These are phyloP conservation scores for Candida tammaniensis DNA, from an alignment of 805 yeast genomes.

Conservation along the genomic window DNA sequence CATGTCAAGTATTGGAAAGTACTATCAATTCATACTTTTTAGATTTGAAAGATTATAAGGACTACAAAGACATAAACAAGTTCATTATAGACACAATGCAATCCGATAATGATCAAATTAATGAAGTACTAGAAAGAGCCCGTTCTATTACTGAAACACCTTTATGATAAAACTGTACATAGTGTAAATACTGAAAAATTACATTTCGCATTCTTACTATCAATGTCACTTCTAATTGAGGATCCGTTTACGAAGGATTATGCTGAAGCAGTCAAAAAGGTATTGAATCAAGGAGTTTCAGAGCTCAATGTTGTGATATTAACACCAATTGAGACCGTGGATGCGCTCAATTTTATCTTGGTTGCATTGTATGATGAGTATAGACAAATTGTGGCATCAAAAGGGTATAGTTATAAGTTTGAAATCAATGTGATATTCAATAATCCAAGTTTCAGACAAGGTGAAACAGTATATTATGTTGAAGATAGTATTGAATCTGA, in stretches of 20 bases:
- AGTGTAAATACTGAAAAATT: constrained; percentile 2
- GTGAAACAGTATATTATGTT: background rate
- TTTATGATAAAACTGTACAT: background rate
- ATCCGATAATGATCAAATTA: background rate
- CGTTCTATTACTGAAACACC: background rate
- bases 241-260: constrained; percentile 10
- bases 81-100: constrained; percentile 1
- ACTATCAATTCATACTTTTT: too few species aligned
- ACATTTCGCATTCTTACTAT: too few species aligned
- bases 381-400: constrained; percentile 17
- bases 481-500: background rate
- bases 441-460: too few species aligned
- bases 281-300: constrained; percentile 1
- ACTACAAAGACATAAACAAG: constrained; percentile 1
- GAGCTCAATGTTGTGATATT: constrained; percentile 26
- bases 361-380: constrained; percentile 26
- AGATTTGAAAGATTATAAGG: too few species aligned
- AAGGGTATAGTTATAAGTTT: constrained; percentile 24
- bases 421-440: constrained; percentile 31
- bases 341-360: constrained; percentile 25
- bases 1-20: too few species aligned
- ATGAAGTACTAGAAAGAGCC: background rate
- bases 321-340: constrained; percentile 17
- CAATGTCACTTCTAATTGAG: constrained; percentile 10
- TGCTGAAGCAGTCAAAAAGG: constrained; percentile 5